A percentile compares a stretch with the other conserved stretches of the same genome.
These are phyloP conservation scores for Allantophomopsis lycopodina DNA, from an alignment of 2,329 filamentous ascomycete genomes.

Conservation along the genomic window DNA sequence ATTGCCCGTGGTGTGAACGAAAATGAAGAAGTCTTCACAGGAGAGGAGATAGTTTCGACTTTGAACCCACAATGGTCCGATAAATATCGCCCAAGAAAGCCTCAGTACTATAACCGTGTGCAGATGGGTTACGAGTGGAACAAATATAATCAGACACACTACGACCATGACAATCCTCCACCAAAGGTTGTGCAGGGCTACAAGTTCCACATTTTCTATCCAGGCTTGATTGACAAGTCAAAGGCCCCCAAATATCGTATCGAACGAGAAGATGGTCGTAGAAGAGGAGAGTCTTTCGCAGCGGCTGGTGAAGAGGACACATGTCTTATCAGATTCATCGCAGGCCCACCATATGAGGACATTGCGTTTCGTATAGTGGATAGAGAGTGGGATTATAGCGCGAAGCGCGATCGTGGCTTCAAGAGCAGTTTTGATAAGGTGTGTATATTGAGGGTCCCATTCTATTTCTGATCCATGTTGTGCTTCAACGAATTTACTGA, in stretches of 20 bases:
- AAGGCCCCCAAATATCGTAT: conserved; percentile 95
- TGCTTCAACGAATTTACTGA: not conserved
- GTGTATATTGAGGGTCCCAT: conserved; percentile 20
- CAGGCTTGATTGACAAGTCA: conserved; percentile 86
- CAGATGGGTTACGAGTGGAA: conserved; percentile 99
- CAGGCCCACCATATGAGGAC: conserved; percentile 91
- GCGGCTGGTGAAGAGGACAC: conserved; percentile 94
- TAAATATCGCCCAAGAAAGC: conserved; percentile 82
- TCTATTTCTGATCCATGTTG: not conserved
- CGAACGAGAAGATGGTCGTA: conserved; percentile 80
- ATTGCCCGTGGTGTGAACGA: conserved; percentile 83
- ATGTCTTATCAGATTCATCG: conserved; percentile 89
- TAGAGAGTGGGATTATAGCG: conserved; percentile 97
- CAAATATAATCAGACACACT: conserved; percentile 99
- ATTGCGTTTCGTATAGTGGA: conserved; percentile 96
- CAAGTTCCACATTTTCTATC: conserved; percentile 99
- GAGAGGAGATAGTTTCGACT: conserved; percentile 66
- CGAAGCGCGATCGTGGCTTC: conserved; percentile 88
- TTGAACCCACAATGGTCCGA: conserved; percentile 65
- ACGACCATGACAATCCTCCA: conserved; percentile 95
- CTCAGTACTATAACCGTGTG: conserved; percentile 92
- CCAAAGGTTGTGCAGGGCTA: conserved; percentile 98
- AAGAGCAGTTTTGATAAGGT: conserved; percentile 97
- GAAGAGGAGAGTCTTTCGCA: conserved; percentile 82
- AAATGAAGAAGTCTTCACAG: conserved; percentile 90